Evolutionary conservation across 1,139 yeast species (phyloP).

Genomic region (Insectozyma bohioensis): DNA sequence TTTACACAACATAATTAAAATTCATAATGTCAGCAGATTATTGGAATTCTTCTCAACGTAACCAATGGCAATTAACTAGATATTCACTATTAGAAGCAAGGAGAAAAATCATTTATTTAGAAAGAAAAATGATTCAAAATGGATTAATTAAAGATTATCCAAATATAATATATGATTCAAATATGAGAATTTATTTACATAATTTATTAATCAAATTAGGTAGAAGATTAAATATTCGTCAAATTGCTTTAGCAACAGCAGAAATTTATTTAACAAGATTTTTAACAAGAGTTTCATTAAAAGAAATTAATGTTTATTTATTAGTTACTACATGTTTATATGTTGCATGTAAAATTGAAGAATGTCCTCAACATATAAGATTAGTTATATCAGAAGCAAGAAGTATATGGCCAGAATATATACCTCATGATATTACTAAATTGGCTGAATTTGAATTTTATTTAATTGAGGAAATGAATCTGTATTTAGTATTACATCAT

Average conservation of each 20-base stretch:
- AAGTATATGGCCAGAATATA: slow-evolving; percentile 90
- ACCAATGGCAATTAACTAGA: slow-evolving; percentile 44
- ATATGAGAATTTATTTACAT: slow-evolving; percentile 68
- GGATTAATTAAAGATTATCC: slow-evolving; percentile 47
- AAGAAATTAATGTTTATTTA: slow-evolving; percentile 80
- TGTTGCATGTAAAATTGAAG: slow-evolving; percentile 91
- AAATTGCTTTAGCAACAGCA: slow-evolving; percentile 84
- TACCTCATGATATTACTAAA: slow-evolving; percentile 87
- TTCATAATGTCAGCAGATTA: slow-evolving; percentile 45
- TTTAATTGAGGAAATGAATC: slow-evolving; percentile 82
- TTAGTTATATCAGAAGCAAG: slow-evolving; percentile 82
- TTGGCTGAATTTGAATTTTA: slow-evolving; percentile 97
- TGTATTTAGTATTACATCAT: slow-evolving; percentile 79
- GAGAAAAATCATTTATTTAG: slow-evolving; percentile 37
- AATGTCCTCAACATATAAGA: slow-evolving; percentile 91
- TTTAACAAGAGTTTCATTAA: slow-evolving; percentile 66
- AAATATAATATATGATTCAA: slow-evolving; percentile 53
- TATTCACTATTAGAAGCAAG: slow-evolving; percentile 41
- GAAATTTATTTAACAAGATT: slow-evolving; percentile 80
- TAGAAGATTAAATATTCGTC: slow-evolving; percentile 71
- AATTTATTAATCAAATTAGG: slow-evolving; percentile 74
- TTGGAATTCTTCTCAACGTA: slow-evolving; percentile 48
- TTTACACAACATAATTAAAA: not conserved
- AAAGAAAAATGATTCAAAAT: slow-evolving; percentile 47
- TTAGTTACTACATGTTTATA: slow-evolving; percentile 84